Conservation (phyloP, 2,329 filamentous ascomycete species). For the Xylaria digitata region DNA sequence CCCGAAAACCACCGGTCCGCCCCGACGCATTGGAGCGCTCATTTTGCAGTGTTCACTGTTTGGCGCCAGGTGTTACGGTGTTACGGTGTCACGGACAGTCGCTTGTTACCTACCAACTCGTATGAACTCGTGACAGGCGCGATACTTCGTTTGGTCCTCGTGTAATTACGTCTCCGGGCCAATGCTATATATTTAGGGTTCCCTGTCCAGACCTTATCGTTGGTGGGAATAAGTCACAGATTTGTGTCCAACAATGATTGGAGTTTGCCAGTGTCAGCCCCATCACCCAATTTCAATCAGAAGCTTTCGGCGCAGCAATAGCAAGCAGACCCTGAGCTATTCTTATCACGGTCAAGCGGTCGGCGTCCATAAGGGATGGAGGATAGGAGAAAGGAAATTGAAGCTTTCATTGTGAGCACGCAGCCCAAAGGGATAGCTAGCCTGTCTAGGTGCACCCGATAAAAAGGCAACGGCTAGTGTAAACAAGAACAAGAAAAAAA, state of each 20-base stretch:
- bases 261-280: constrained; percentile 40
- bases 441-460: neutral
- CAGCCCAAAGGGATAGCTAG: constrained; percentile 23
- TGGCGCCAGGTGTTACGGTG: neutral
- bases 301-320: constrained; percentile 18
- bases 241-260: constrained; percentile 46
- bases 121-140: neutral
- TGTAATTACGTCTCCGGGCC: constrained; percentile 34
- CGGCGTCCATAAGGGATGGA: constrained; percentile 32
- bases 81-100: constrained; percentile 15
- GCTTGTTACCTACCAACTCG: neutral
- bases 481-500: neutral
- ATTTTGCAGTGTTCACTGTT: neutral
- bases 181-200: constrained; percentile 35
- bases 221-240: constrained; percentile 34
- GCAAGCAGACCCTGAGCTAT: constrained; percentile 35
- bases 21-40: constrained; percentile 9
- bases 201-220: constrained; percentile 30
- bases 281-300: constrained; percentile 40
- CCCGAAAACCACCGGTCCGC: constrained; percentile 20
- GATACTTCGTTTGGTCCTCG: constrained; percentile 9
- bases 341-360: constrained; percentile 36
- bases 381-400: constrained; percentile 28
- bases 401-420: constrained; percentile 14
- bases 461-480: too few species aligned